phyloP scores from a whole-genome alignment of 192 early-diverging fungal species.

The Coemansia sp. region DNA sequence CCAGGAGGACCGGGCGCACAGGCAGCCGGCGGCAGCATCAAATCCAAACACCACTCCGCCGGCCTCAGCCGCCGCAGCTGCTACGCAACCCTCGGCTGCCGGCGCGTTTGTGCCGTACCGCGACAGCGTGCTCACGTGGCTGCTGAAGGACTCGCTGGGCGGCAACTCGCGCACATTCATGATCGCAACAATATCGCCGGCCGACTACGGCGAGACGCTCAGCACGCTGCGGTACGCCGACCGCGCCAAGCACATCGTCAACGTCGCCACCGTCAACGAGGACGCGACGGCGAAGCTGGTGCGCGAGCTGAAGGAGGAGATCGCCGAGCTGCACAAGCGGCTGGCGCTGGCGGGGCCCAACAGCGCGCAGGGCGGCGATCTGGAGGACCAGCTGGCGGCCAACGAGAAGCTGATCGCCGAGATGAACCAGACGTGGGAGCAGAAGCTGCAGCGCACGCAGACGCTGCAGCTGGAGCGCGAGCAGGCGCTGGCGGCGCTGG shows the following conservation, averaged over 20 bases:
- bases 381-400: slow-evolving; percentile 79
- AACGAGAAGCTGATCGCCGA: slow-evolving; percentile 87
- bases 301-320: slow-evolving; percentile 81
- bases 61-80: neutral
- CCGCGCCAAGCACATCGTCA: slow-evolving; percentile 89
- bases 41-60: neutral
- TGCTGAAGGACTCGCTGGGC: slow-evolving; percentile 81
- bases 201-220: slow-evolving; percentile 74
- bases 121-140: slow-evolving; percentile 87
- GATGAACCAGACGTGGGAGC: slow-evolving; percentile 82
- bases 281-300: slow-evolving; percentile 78
- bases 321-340: slow-evolving; percentile 63
- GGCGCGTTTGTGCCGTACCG: slow-evolving; percentile 82
- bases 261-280: slow-evolving; percentile 90
- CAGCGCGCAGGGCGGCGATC: slow-evolving; percentile 18
- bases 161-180: slow-evolving; percentile 84
- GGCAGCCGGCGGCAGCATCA: slow-evolving; percentile 19
- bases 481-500: slow-evolving; percentile 74
- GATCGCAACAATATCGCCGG: slow-evolving; percentile 78
- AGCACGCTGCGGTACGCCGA: slow-evolving; percentile 90
- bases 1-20: slow-evolving; percentile 51
- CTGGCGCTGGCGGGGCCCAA: slow-evolving; percentile 53
- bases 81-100: neutral
- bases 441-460: slow-evolving; percentile 72
- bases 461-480: slow-evolving; percentile 73